These are phyloP conservation scores for Olyra latifolia DNA, from an alignment of 176 grass and related monocot genomes.

Conservation along the genomic window DNA sequence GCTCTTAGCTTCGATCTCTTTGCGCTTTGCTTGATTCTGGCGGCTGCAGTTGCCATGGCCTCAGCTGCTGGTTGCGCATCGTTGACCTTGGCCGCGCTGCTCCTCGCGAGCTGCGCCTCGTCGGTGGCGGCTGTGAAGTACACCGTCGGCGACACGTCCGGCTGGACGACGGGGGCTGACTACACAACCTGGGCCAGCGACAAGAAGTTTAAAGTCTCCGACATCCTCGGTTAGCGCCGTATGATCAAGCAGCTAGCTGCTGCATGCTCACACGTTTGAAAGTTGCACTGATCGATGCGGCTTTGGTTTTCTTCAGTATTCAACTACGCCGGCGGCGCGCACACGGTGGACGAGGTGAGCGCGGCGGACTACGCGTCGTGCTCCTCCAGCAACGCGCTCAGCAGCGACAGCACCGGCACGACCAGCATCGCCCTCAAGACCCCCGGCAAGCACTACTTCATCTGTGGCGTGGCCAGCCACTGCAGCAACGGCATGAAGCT, in stretches of 20 bases:
- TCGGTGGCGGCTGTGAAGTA: conserved; percentile 49
- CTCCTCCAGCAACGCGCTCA: conserved; percentile 54
- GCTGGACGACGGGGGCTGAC: conserved; percentile 61
- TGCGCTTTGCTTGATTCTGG: neutral
- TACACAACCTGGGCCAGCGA: conserved; percentile 71
- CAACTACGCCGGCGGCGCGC: conserved; percentile 52
- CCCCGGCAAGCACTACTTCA: conserved; percentile 78
- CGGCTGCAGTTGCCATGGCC: conserved; percentile 43
- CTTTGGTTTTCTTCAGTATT: conserved; percentile 43
- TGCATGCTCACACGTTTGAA: no score
- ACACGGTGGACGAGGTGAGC: conserved; percentile 73
- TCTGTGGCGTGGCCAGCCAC: conserved; percentile 63
- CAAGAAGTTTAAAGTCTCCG: conserved; percentile 52
- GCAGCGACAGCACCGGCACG: conserved; percentile 51
- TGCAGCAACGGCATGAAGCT: conserved; percentile 89
- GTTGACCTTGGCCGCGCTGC: conserved; percentile 41
- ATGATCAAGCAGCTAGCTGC: neutral
- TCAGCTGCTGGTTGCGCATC: conserved; percentile 5
- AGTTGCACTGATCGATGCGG: neutral
- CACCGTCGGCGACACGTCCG: conserved; percentile 71
- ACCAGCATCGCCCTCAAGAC: conserved; percentile 72
- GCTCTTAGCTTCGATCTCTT: neutral
- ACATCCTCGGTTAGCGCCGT: conserved; percentile 57
- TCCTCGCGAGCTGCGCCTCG: conserved; percentile 49
- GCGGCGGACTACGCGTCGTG: conserved; percentile 69